These are phyloP conservation scores for Quercus phellos DNA, from an alignment of 331 rosid genomes.

Conservation along the genomic window DNA sequence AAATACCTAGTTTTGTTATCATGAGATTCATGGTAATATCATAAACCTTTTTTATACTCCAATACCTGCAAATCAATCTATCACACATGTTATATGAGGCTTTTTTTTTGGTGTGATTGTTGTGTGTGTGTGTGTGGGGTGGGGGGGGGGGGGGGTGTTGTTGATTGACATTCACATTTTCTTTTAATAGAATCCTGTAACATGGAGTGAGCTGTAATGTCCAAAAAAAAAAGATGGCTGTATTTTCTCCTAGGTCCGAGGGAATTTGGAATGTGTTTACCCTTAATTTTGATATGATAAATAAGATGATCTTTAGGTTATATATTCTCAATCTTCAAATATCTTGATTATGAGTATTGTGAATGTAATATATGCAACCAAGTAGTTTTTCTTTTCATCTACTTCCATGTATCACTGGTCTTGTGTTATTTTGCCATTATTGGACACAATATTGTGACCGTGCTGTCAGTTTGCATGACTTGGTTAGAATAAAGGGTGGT, in stretches of 20 bases:
- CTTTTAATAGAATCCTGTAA: background rate
- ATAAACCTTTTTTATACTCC: background rate
- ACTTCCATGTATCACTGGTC: background rate
- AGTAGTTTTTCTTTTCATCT: background rate
- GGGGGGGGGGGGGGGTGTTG: too few species aligned
- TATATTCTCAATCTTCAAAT: background rate
- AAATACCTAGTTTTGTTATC: background rate
- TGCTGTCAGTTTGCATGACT: background rate
- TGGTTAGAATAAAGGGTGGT: background rate
- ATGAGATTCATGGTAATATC: background rate
- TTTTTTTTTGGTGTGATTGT: background rate
- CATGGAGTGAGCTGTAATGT: background rate
- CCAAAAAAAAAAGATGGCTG: background rate
- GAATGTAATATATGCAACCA: background rate
- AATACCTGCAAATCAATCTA: background rate
- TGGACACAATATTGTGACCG: background rate
- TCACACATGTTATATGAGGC: background rate
- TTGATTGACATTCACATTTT: background rate
- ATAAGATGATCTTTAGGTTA: background rate
- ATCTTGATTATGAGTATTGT: background rate
- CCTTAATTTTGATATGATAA: background rate
- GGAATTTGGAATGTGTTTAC: background rate
- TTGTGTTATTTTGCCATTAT: background rate
- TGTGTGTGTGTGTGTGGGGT: too few species aligned
- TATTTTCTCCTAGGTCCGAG: background rate